Evolutionary conservation across 1,139 yeast species (phyloP), one percentile per base, ranked within the genome.

Genomic region (Lodderomyces margitis): DNA sequence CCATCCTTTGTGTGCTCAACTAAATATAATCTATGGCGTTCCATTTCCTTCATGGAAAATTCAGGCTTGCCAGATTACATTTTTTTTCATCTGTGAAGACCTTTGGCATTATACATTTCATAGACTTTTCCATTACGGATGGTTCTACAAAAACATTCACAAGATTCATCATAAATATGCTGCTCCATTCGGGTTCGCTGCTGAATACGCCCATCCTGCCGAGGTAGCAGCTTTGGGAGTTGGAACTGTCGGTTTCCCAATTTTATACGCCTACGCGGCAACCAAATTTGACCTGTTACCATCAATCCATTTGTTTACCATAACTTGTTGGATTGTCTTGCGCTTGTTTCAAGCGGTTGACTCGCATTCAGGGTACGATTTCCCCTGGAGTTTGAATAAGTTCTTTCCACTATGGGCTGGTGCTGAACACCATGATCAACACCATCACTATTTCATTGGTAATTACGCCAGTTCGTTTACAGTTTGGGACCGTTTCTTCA

Each of bases 91-190:
- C 36, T 66, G 86, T 52, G 98, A 91, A 67, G 98, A 91, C 59
- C 74, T 88, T 46, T 91, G 97, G 97, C 98, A 91, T 64, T 91
- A 91, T 71, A 84, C 94, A 86, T 83, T 85, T 59, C 98, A 91
- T 66, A 80, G 98, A 54, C 74, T 82, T 27, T 81, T 91, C 63
- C 98, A 91, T 64, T 75, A 80, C 58, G 95, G 95, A 41, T 75
- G 80, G 51, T 82, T 91, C 59, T 91, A 91, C 76, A 87, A 86
- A 68, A 78, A 83, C 62, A 87, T 91, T 54, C 98, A 91, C 72
- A 91, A 91, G 70, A 95, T 87, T 69, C 98, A 91, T 66, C 98
- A 91, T 67, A 82, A 89, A 63, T 91, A 89, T 61, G 96, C 97
- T 21, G 97, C 97, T 32, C 98, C 98, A 24, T 91, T 91, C 61